These are phyloP conservation scores for Botrytis galanthina DNA, from an alignment of 2,329 filamentous ascomycete species.

Conservation along the genomic window DNA sequence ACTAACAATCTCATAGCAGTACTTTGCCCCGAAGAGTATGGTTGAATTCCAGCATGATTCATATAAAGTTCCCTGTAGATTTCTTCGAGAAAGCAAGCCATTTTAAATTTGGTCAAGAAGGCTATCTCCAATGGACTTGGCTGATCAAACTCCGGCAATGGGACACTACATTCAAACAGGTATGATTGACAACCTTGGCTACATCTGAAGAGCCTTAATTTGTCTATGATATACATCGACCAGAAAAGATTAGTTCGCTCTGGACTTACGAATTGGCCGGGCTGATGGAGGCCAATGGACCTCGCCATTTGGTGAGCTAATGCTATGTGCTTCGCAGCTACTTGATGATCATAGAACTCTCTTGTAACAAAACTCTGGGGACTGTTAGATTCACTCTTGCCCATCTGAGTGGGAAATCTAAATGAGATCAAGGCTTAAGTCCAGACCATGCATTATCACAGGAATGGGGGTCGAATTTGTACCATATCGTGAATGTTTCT, in stretches of 20 bases:
- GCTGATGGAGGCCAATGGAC: conserved; percentile 3
- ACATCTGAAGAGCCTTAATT: neutral
- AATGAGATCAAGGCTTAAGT: neutral
- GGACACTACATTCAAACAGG: neutral
- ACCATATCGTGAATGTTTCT: neutral
- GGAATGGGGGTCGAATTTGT: neutral
- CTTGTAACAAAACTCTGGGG: neutral
- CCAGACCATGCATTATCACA: neutral
- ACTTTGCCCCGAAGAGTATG: neutral
- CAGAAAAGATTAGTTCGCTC: neutral
- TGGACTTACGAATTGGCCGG: neutral
- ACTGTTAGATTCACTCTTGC: neutral
- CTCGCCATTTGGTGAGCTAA: neutral
- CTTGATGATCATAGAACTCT: neutral
- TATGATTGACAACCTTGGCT: neutral
- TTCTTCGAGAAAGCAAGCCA: neutral
- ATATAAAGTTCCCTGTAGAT: conserved; percentile 1
- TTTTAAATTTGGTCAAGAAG: neutral
- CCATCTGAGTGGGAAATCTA: neutral
- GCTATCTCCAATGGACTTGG: neutral
- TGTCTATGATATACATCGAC: neutral
- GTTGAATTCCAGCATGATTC: neutral
- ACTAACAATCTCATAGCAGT: neutral
- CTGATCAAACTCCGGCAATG: neutral
- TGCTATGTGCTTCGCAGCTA: neutral